Percentiles rank a stretch among this genome's conserved stretches.
These are phyloP conservation scores for Westerdykella sp. DNA, from an alignment of 2,329 filamentous ascomycete genomes.

Conservation along the genomic window DNA sequence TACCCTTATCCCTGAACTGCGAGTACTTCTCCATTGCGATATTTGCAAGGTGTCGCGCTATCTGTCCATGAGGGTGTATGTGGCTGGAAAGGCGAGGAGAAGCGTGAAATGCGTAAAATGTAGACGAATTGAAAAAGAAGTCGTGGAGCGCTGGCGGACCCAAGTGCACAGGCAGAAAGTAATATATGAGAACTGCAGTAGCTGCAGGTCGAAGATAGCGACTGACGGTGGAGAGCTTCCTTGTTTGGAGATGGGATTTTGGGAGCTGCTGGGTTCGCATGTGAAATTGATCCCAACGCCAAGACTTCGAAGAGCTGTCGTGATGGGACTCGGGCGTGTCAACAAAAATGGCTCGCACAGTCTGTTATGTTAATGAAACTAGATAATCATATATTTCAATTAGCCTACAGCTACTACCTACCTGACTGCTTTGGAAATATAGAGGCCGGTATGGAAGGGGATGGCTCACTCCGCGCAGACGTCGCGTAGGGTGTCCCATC, in stretches of 20 bases:
- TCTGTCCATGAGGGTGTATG: constrained; percentile 10
- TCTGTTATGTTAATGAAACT: too few species aligned
- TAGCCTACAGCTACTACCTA: too few species aligned
- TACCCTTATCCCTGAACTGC: constrained; percentile 86
- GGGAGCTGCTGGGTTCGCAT: background rate
- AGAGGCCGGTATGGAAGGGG: too few species aligned
- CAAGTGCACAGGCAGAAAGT: too few species aligned
- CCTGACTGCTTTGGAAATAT: too few species aligned
- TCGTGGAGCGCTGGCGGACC: background rate
- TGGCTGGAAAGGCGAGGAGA: background rate
- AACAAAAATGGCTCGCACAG: too few species aligned
- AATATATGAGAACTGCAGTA: background rate
- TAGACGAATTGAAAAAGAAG: background rate
- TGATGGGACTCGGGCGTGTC: too few species aligned
- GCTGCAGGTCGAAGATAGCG: constrained; percentile 2
- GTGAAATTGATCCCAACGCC: background rate
- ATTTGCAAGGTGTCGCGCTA: constrained; percentile 1
- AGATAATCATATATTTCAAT: too few species aligned
- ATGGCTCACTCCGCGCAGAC: too few species aligned
- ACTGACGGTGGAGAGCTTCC: background rate
- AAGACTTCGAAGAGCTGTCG: background rate
- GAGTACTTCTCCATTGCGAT: constrained; percentile 83
- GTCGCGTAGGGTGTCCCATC: too few species aligned
- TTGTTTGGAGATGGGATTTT: background rate
- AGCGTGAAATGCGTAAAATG: too few species aligned